Evolutionary conservation across 2,329 filamentous ascomycete genomes (phyloP), one percentile per base, ranked within the genome.

Genomic region (Cordyceps cicadae): DNA sequence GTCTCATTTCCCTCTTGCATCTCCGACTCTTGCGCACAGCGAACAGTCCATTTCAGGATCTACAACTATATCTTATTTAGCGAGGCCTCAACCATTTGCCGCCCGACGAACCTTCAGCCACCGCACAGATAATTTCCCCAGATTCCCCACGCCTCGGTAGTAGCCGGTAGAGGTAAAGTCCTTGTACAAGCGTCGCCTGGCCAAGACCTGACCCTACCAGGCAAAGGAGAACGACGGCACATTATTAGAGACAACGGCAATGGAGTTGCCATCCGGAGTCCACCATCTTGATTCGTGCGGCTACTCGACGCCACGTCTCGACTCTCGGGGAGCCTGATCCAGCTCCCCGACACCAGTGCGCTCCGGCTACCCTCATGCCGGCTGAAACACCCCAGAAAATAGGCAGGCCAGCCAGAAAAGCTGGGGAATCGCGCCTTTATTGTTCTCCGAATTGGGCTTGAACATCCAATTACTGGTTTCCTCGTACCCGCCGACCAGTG

Each of bases 351-450:
- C 21, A 12, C 26, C 43, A 12, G 19, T 19, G 24, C 26, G 17
- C 19, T 48, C 54, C 45, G 45, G 24, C 17, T 37, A 9, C 11
- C 56, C 34, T 37, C 48, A 39, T 39, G 1, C 12, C 11, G 12
- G 9, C 12, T 17, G 48, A 52, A 37, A n/a, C 34, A 37, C 48
- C 56, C 56, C 56, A 45, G 56, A 59, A 17, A 58, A 43, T 45
- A 29, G n/a, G 24, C 21, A n/a, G 19, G 26, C 43, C 37, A 59
- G 37, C 24, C 6, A 48, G 19, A 60, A 59, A 53, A 53, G 39
- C 57, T 54, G 57, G 57, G 57, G 57, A 53, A 53, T 54, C 26
- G 32, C 46, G 14, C 34, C 21, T 34, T 45, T 14, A 48, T 60
- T 37, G 5, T 54, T 19, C 41, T 34, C 26, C 14, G 26, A 39